phyloP scores from a whole-genome alignment of 2,329 filamentous ascomycete genomes.

The Fulvia fulva region DNA sequence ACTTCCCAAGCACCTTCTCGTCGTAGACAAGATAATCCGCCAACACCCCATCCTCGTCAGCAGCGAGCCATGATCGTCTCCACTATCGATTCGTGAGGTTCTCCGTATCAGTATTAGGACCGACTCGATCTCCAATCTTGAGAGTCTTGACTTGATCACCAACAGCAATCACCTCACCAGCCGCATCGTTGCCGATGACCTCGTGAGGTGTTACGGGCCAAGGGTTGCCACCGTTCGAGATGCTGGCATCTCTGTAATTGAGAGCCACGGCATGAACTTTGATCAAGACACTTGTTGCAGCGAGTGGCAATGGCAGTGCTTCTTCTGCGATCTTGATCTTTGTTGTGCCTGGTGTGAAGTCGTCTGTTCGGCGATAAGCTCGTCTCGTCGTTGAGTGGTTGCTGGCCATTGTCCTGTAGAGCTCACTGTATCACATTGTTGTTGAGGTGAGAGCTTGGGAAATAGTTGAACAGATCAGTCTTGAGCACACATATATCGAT shows the following conservation, averaged over 20 bases:
- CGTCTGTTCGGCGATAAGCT: slow-evolving; percentile 34
- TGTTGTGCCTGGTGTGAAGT: slow-evolving; percentile 22
- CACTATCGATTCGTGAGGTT: slow-evolving; percentile 39
- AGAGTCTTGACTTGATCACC: slow-evolving; percentile 19
- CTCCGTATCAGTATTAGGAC: slow-evolving; percentile 38
- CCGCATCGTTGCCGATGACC: slow-evolving; percentile 34
- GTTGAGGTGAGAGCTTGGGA: no score
- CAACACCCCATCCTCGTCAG: slow-evolving; percentile 56
- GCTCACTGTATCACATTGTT: no score
- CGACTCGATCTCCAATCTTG: slow-evolving; percentile 22
- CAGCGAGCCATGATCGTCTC: slow-evolving; percentile 47
- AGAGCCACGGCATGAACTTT: slow-evolving; percentile 48
- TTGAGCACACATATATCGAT: neutral
- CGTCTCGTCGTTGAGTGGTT: slow-evolving; percentile 19
- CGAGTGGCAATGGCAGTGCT: slow-evolving; percentile 15
- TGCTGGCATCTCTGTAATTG: slow-evolving; percentile 49
- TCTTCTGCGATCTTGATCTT: slow-evolving; percentile 17
- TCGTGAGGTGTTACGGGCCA: slow-evolving; percentile 26
- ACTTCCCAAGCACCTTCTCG: slow-evolving; percentile 46
- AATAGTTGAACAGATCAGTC: no score
- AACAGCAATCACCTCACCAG: slow-evolving; percentile 26
- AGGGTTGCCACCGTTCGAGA: slow-evolving; percentile 33
- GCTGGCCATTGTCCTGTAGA: neutral
- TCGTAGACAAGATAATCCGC: slow-evolving; percentile 56
- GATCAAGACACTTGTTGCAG: slow-evolving; percentile 45